Conservation (phyloP, 2,329 filamentous ascomycete species). For the Epichloe amarillans region DNA sequence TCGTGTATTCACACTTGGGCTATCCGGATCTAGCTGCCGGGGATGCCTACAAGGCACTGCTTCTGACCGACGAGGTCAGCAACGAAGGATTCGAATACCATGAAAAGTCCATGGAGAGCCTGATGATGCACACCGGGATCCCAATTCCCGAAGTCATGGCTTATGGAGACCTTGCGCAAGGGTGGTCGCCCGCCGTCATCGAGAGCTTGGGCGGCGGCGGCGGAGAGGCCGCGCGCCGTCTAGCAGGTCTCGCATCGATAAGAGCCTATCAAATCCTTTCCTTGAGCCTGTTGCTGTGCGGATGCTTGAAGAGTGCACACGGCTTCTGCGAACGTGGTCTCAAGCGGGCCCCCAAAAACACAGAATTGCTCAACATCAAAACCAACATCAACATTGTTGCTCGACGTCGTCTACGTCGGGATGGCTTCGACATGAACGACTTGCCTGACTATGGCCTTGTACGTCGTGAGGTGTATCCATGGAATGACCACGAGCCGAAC, state of each 20-base stretch:
- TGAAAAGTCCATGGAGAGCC: conserved; percentile 45
- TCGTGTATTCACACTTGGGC: conserved; percentile 57
- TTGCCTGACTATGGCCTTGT: conserved; percentile 59
- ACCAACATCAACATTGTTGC: conserved; percentile 40
- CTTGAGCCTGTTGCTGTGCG: conserved; percentile 46
- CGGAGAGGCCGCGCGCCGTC: conserved; percentile 21
- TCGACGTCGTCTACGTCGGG: conserved; percentile 31
- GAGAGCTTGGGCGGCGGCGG: conserved; percentile 21
- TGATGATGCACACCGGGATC: conserved; percentile 23
- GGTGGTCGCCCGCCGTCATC: conserved; percentile 19
- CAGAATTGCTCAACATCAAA: conserved; percentile 40
- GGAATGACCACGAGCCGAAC: conserved; percentile 56
- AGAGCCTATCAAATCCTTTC: conserved; percentile 47
- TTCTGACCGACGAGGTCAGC: conserved; percentile 67
- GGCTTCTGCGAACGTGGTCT: conserved; percentile 53
- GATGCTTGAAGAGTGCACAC: conserved; percentile 54
- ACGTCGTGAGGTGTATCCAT: conserved; percentile 56
- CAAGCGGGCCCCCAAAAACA: conserved; percentile 38
- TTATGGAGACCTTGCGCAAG: conserved; percentile 27
- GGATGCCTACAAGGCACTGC: conserved; percentile 81
- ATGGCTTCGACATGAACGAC: conserved; percentile 34
- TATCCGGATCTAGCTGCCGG: conserved; percentile 85
- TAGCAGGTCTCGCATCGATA: conserved; percentile 37
- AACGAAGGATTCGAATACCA: conserved; percentile 78
- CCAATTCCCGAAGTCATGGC: conserved; percentile 32